These are phyloP conservation scores for Aspergillus versicolor DNA, from an alignment of 2,329 filamentous ascomycete genomes.

Conservation along the genomic window DNA sequence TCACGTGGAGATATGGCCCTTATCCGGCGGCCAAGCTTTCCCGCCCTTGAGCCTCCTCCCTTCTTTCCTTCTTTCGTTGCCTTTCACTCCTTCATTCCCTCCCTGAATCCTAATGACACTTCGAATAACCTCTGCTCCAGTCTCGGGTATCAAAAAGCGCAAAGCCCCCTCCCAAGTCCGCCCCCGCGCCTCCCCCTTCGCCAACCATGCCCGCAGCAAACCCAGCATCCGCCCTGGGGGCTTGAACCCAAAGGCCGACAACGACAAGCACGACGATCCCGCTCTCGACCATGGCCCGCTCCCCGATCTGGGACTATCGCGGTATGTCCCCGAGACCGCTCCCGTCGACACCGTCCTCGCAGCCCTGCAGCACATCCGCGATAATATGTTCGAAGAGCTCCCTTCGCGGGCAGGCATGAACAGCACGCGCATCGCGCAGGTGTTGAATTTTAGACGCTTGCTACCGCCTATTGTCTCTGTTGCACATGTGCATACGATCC, in stretches of 20 bases:
- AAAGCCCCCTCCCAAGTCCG: constrained; percentile 29
- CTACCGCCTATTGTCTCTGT: constrained; percentile 60
- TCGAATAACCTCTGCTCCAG: constrained; percentile 48
- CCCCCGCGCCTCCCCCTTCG: constrained; percentile 42
- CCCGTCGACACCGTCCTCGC: constrained; percentile 51
- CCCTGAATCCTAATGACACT: constrained; percentile 41
- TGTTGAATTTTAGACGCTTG: constrained; percentile 55
- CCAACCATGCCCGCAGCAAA: constrained; percentile 42
- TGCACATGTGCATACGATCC: constrained; percentile 60
- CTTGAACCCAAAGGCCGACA: constrained; percentile 19
- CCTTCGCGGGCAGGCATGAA: constrained; percentile 61
- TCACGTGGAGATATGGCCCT: background rate
- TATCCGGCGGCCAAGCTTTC: background rate
- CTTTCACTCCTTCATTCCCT: constrained; percentile 4
- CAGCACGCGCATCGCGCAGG: constrained; percentile 58
- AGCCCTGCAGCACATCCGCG: constrained; percentile 54
- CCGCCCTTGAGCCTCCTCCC: background rate
- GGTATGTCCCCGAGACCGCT: constrained; percentile 48
- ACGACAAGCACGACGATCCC: constrained; percentile 10
- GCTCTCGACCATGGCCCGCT: constrained; percentile 42
- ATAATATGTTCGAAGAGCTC: constrained; percentile 56
- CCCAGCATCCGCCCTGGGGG: constrained; percentile 26
- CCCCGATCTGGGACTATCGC: constrained; percentile 53
- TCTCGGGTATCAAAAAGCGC: constrained; percentile 46
- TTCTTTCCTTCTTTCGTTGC: background rate